A percentile compares a stretch with the other conserved stretches of the same genome.
phyloP scores from a whole-genome alignment of 2,329 filamentous ascomycete species.

The Exophiala sp. region DNA sequence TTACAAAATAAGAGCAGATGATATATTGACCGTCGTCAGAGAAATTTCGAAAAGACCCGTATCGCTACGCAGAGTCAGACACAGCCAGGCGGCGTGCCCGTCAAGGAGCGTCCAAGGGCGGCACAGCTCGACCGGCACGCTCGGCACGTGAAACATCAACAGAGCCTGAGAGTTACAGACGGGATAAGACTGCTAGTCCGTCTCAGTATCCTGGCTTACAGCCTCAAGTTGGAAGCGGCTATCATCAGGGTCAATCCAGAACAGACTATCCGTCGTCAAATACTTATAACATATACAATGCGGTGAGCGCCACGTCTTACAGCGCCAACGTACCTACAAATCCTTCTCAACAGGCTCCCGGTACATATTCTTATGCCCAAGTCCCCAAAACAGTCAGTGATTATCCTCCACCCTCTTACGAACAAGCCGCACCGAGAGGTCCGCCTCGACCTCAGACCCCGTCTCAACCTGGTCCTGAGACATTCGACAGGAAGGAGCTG shows the following conservation, averaged over 20 bases:
- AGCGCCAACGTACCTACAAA: constrained; percentile 5
- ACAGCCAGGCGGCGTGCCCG: constrained; percentile 18
- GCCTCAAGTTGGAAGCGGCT: constrained; percentile 7
- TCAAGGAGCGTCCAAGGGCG: constrained; percentile 18
- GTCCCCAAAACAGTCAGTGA: constrained; percentile 1
- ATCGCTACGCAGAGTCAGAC: constrained; percentile 23
- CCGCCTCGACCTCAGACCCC: constrained; percentile 16
- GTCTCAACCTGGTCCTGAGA: constrained; percentile 17
- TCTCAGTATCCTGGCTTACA: constrained; percentile 12
- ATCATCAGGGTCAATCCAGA: constrained; percentile 2
- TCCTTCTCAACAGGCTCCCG: constrained; percentile 1
- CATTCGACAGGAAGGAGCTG: constrained; percentile 12
- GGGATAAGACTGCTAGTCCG: constrained; percentile 5
- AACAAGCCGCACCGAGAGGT: constrained; percentile 7
- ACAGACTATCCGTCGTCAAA: constrained; percentile 1
- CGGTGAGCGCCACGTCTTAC: constrained; percentile 2
- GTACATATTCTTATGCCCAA: constrained; percentile 8
- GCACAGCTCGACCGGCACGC: constrained; percentile 14
- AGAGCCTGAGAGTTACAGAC: constrained; percentile 9
- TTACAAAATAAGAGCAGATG: neutral
- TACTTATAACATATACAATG: constrained; percentile 11
- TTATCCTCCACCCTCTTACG: constrained; percentile 15
- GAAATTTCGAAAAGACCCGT: constrained; percentile 19
- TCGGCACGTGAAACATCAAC: constrained; percentile 5
- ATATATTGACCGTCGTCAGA: constrained; percentile 16